Evolutionary conservation across 2,329 filamentous ascomycete species (phyloP).

Genomic region (Aspergillus brunneoviolaceus): DNA sequence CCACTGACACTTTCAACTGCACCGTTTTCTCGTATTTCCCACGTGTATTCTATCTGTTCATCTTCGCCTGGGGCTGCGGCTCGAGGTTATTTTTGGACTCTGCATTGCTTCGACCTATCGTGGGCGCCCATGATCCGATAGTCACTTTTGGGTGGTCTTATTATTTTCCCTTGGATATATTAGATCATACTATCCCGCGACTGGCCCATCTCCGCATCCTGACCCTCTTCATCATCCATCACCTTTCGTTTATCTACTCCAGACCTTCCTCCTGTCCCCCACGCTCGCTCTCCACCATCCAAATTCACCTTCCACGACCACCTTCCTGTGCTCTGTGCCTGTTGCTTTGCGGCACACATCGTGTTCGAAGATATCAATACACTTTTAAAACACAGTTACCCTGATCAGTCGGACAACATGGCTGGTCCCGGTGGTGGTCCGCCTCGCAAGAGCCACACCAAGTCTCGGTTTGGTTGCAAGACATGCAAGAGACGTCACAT

Average conservation of each 20-base stretch:
- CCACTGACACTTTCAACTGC: not conserved
- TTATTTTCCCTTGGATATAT: not conserved
- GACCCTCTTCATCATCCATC: constrained; percentile 1
- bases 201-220: constrained; percentile 7
- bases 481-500: constrained; percentile 98
- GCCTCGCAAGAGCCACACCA: constrained; percentile 89
- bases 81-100: constrained; percentile 25
- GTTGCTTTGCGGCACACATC: constrained; percentile 13
- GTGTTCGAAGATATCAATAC: not conserved
- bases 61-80: constrained; percentile 22
- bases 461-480: constrained; percentile 97
- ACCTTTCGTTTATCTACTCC: constrained; percentile 6
- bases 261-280: not conserved
- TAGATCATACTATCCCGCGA: constrained; percentile 4
- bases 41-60: constrained; percentile 23
- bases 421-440: constrained; percentile 93
- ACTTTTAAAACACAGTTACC: not conserved
- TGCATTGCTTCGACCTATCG: constrained; percentile 3
- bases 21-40: constrained; percentile 30
- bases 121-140: not conserved
- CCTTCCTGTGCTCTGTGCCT: not conserved
- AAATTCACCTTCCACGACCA: not conserved
- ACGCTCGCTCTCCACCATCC: not conserved
- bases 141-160: constrained; percentile 4
- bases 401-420: constrained; percentile 54